Conservation (phyloP, 441 rosid species). For the Corymbia calophylla region DNA sequence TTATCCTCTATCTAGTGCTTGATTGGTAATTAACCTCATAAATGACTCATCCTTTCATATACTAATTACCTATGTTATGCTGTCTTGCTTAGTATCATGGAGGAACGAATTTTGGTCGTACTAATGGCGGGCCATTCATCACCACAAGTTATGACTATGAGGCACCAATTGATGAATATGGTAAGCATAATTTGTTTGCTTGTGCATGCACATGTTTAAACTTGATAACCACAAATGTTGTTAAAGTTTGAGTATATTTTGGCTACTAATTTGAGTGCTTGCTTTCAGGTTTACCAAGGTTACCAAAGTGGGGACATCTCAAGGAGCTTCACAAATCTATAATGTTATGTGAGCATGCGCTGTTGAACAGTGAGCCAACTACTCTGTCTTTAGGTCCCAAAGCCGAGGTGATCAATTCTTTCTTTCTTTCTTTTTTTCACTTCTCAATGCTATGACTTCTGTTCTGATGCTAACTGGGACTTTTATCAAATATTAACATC, state of each 20-base stretch:
- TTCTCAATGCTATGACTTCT: not conserved
- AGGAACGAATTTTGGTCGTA: slow-evolving; percentile 95
- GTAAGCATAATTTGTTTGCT: slow-evolving; percentile 24
- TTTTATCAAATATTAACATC: not conserved
- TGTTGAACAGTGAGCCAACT: slow-evolving; percentile 42
- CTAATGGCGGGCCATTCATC: slow-evolving; percentile 93
- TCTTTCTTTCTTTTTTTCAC: not conserved
- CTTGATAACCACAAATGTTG: not conserved
- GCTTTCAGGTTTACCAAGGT: slow-evolving; percentile 69
- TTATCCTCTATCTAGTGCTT: not conserved
- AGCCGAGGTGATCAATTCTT: slow-evolving; percentile 43
- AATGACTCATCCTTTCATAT: not conserved
- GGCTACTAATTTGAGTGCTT: not conserved
- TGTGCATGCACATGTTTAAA: not conserved
- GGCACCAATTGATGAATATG: slow-evolving; percentile 97
- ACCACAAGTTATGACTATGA: slow-evolving; percentile 98
- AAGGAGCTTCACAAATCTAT: slow-evolving; percentile 80
- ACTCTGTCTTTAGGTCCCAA: slow-evolving; percentile 62
- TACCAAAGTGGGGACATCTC: slow-evolving; percentile 98
- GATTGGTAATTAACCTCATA: not conserved
- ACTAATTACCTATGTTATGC: not conserved
- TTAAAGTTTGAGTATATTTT: not conserved
- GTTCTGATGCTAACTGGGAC: not conserved
- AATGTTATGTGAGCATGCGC: slow-evolving; percentile 59
- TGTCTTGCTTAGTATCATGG: slow-evolving; percentile 70